A percentile compares a stretch with the other conserved stretches of the same genome.
Conservation (phyloP, 345 rosid species). For the Eucalyptus caleyi region DNA sequence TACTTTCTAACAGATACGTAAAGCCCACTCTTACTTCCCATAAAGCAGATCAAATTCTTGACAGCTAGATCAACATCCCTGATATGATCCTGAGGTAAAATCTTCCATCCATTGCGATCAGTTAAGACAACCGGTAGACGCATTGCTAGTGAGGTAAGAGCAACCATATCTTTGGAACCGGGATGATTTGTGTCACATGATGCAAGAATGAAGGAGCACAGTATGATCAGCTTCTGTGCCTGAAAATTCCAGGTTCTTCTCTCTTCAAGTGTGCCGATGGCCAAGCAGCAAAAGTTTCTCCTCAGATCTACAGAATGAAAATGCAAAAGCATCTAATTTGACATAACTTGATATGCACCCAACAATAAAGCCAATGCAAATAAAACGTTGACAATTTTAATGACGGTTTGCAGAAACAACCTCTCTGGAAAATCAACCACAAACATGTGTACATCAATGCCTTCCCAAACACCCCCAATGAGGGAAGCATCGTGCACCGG, state of each 20-base stretch:
- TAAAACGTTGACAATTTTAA: background rate
- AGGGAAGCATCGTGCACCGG: background rate
- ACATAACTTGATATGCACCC: background rate
- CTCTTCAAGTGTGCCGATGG: conserved; percentile 44
- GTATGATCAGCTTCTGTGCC: conserved; percentile 47
- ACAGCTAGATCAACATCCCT: conserved; percentile 46
- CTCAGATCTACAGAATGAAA: conserved; percentile 39
- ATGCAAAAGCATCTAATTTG: background rate
- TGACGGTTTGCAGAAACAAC: background rate
- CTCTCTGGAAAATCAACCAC: background rate
- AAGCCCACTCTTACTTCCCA: conserved; percentile 65
- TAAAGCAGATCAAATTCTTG: conserved; percentile 38
- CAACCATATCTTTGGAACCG: conserved; percentile 23
- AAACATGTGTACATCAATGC: background rate
- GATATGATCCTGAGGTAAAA: conserved; percentile 13
- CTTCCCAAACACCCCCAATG: background rate
- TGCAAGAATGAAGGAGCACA: conserved; percentile 54
- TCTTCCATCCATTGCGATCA: conserved; percentile 69
- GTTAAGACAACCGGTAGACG: conserved; percentile 59
- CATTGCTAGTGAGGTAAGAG: conserved; percentile 48
- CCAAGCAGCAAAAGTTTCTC: conserved; percentile 57
- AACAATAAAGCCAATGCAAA: background rate
- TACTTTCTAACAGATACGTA: conserved; percentile 54
- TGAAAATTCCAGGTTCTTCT: conserved; percentile 66
- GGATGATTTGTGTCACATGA: conserved; percentile 30